Base-by-base conservation (phyloP, 306 rosid species). In the Macrotyloma uniflorum region DNA sequence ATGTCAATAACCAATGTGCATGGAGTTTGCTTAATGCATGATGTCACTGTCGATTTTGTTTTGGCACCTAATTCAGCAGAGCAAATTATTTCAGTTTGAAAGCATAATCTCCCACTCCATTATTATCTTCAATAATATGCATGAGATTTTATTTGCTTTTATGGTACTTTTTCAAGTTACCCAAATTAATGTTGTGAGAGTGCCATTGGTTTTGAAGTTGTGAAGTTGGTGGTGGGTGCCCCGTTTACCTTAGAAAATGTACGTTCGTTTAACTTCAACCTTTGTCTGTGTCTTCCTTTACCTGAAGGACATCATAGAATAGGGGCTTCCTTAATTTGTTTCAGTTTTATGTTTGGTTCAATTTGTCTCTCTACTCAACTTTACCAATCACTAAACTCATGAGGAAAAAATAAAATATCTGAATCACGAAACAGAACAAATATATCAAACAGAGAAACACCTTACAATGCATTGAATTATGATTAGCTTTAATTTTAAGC, bases 21-120 rank as follows among this genome's bases (percentile, higher is more conserved):
- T 78, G 86, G 42, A 55, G 43, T 53, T 46, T 45, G 46, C 67
- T 71, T 40, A 53, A 14, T 40, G 76, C 76, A 76, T 66, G 33
- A 35, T 70, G 84, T 75, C 87, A 24, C 72, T 26, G 16, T 83
- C 76, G 63, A 67, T 61, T 38, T 63, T 57, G 76, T 72, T 83
- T 70, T 42, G 63, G n/a, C 16, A 66, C 54, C 67, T 78, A 78
- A 64, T 32, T 43, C 65, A 59, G 75, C 66, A 53, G n/a, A 7
- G 18, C 46, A 18, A 65, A 53, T 66, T 65, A 26, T 35, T 83
- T n/a, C 22, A 4, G 14, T 77, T 55, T 47, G 7, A 42, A 16
- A 45, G 53, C 42, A 77, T 20, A 43, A 33, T 15, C 36, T 30
- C 38, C 57, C 10, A 40, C 81, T 38, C 73, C 78, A 63, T 62